Percentiles rank a stretch among this genome's conserved stretches.
Evolutionary conservation across 2,329 filamentous ascomycete species (phyloP).

Genomic region (Colletotrichum paranaense): DNA sequence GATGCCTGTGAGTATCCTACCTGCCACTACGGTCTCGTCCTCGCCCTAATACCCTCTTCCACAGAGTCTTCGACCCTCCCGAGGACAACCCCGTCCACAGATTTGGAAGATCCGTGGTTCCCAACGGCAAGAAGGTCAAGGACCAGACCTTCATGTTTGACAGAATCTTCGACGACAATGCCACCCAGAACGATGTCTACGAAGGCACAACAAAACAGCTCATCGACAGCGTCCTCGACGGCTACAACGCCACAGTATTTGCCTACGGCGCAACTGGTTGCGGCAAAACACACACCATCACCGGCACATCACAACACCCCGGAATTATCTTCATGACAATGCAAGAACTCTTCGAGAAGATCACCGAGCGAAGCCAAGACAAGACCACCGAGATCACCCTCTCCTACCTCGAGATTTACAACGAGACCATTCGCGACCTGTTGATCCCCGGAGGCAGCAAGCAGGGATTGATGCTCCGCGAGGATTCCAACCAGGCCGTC

Average conservation of each 20-base stretch:
- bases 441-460: conserved; percentile 88
- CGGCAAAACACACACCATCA: conserved; percentile 98
- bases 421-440: conserved; percentile 96
- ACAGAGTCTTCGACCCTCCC: conserved; percentile 94
- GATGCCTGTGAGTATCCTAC: conserved; percentile 81
- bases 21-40: neutral
- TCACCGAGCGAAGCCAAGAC: conserved; percentile 84
- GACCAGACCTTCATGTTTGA: conserved; percentile 99
- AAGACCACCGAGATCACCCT: conserved; percentile 92
- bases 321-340: conserved; percentile 99
- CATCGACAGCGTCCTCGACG: conserved; percentile 95
- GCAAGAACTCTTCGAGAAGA: conserved; percentile 98
- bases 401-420: conserved; percentile 98
- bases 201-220: conserved; percentile 89
- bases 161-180: conserved; percentile 95
- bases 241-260: conserved; percentile 99
- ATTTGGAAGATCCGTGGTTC: conserved; percentile 84
- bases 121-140: conserved; percentile 90
- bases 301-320: conserved; percentile 89
- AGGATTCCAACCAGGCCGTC: conserved; percentile 93
- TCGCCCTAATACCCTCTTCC: conserved; percentile 35
- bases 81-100: conserved; percentile 93
- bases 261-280: conserved; percentile 98
- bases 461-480: conserved; percentile 87
- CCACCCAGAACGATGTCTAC: conserved; percentile 92